Evolutionary conservation across 331 rosid genomes (phyloP).

Genomic region (Pyracantha coccinea): DNA sequence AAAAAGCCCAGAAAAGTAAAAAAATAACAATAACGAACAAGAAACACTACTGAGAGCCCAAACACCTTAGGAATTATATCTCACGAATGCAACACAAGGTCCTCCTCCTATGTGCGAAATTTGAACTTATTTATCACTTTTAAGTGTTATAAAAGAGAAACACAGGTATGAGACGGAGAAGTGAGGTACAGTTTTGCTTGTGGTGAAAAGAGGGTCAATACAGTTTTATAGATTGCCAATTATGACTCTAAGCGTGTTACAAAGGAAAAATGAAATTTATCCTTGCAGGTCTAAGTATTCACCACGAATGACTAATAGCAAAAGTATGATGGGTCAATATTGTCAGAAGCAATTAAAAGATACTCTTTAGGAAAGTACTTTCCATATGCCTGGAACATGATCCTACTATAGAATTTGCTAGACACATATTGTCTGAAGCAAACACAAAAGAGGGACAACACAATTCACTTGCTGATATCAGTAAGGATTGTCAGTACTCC

Average conservation of each 20-base stretch:
- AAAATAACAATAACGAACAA: neutral
- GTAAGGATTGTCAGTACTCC: neutral
- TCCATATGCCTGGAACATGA: neutral
- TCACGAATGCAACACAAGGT: neutral
- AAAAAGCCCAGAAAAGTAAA: neutral
- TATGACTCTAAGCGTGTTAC: neutral
- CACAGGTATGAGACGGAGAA: neutral
- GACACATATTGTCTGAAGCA: neutral
- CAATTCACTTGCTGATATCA: neutral
- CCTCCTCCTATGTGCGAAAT: neutral
- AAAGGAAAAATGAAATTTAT: neutral
- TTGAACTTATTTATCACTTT: neutral
- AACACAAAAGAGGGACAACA: neutral
- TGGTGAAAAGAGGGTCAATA: neutral
- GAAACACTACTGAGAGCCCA: neutral
- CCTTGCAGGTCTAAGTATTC: neutral
- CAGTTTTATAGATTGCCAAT: neutral
- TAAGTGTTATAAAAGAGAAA: neutral
- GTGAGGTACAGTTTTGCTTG: neutral
- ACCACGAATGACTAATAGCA: neutral
- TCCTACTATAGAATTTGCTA: neutral
- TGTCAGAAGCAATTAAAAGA: neutral
- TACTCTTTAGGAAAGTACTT: neutral
- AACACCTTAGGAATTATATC: neutral
- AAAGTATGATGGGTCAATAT: neutral